phyloP scores from a whole-genome alignment of 176 grass and related monocot genomes.

The Zea luxurians region DNA sequence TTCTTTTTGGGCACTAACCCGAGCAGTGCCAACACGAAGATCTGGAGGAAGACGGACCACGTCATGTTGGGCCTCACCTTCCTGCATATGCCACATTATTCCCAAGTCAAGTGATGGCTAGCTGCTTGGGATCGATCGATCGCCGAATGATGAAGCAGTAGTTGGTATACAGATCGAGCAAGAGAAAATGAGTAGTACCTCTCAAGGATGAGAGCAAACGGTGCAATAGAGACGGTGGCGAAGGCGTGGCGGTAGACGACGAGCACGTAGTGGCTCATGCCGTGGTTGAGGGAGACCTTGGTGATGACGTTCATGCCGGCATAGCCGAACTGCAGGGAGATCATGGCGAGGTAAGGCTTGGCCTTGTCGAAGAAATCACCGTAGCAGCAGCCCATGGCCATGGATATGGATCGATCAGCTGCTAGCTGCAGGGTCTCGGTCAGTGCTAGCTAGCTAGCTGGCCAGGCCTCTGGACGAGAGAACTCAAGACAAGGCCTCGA shows the following conservation, averaged over 20 bases:
- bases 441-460: too few species aligned
- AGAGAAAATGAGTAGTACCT: constrained; percentile 35
- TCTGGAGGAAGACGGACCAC: constrained; percentile 71
- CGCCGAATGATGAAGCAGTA: too few species aligned
- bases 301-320: constrained; percentile 97
- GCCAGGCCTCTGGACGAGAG: too few species aligned
- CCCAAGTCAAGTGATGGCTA: too few species aligned
- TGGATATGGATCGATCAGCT: too few species aligned
- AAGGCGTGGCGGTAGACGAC: constrained; percentile 97
- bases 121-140: too few species aligned
- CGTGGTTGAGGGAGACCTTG: constrained; percentile 86
- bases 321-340: constrained; percentile 87
- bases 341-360: constrained; percentile 94
- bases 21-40: constrained; percentile 84
- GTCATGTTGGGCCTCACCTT: constrained; percentile 94
- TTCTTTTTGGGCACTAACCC: constrained; percentile 53
- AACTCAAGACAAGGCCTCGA: constrained; percentile 34
- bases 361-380: constrained; percentile 57
- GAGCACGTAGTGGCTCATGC: constrained; percentile 96
- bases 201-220: constrained; percentile 84
- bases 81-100: constrained; percentile 34
- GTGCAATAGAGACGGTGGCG: constrained; percentile 86
- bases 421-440: too few species aligned
- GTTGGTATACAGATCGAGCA: too few species aligned
- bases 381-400: constrained; percentile 38